Conservation (phyloP, 371 early-diverging fungal species). For the Saksenaea oblongispora region DNA sequence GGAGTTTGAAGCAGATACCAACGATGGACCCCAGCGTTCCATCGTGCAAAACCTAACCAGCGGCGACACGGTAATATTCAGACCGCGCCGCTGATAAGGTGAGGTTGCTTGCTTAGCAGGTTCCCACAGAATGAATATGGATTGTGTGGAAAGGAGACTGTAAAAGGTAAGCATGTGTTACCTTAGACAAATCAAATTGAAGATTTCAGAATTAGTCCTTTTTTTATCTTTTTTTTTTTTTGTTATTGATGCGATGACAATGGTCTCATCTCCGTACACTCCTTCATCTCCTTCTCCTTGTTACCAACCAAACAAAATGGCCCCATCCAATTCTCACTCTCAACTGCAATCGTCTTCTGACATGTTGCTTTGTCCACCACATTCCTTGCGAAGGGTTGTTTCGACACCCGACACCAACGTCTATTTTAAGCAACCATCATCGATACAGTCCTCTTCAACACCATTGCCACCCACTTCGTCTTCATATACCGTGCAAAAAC, state of each 20-base stretch:
- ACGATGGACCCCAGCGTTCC: too few species aligned
- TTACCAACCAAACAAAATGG: not conserved
- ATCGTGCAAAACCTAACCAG: too few species aligned
- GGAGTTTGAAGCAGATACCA: too few species aligned
- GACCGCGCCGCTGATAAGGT: too few species aligned
- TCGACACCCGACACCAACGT: not conserved
- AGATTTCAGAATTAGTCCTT: not conserved
- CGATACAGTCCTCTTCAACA: not conserved
- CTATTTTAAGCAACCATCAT: not conserved
- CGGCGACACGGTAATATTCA: too few species aligned
- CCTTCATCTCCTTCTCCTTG: slow-evolving; percentile 5
- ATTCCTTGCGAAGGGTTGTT: slow-evolving; percentile 1
- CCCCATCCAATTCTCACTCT: not conserved
- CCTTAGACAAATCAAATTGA: not conserved
- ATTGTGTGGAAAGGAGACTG: not conserved
- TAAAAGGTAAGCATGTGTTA: not conserved
- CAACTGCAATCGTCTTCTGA: not conserved
- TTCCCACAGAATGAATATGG: not conserved
- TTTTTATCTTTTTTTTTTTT: not conserved
- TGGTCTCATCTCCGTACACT: slow-evolving; percentile 3
- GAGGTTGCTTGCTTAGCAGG: too few species aligned
- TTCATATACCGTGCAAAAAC: slow-evolving; percentile 8
- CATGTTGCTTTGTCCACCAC: not conserved
- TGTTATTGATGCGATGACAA: not conserved
- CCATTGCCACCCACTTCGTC: slow-evolving; percentile 2